Evolutionary conservation across 805 yeast genomes (phyloP).

Genomic region (Gaillardinia entomophila): DNA sequence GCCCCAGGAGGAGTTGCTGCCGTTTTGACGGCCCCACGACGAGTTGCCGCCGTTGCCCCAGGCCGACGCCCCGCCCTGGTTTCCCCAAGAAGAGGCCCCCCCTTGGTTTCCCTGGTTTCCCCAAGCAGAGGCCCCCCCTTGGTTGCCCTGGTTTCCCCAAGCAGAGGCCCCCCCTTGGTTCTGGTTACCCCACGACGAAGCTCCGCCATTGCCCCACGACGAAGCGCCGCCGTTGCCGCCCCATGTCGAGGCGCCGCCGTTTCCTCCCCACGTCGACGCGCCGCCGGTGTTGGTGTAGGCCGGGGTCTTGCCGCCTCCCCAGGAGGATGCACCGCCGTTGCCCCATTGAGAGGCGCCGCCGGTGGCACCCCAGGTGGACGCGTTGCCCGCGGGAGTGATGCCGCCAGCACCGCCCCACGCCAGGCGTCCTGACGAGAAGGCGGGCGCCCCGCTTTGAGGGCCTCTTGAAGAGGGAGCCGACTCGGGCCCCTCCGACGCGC

Average conservation of each 20-base stretch:
- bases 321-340: conserved; percentile 6
- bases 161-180: conserved; percentile 13
- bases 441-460: conserved; percentile 17
- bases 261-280: conserved; percentile 21
- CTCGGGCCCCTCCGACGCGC: conserved; percentile 31
- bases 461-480: conserved; percentile 15
- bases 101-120: conserved; percentile 8
- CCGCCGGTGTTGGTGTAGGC: conserved; percentile 2
- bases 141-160: conserved; percentile 7
- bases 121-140: conserved; percentile 3
- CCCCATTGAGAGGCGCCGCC: conserved; percentile 30
- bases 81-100: conserved; percentile 15
- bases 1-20: conserved; percentile 13
- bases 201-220: conserved; percentile 14
- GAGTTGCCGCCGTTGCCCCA: conserved; percentile 9
- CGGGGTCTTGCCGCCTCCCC: conserved; percentile 4
- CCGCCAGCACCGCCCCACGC: conserved; percentile 39
- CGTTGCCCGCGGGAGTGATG: conserved; percentile 17
- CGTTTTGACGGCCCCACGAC: no score
- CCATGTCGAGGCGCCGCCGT: conserved; percentile 46
- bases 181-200: conserved; percentile 14
- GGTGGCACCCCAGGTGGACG: conserved; percentile 24
- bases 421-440: conserved; percentile 42
- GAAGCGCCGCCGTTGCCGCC: conserved; percentile 31
- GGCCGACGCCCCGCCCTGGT: conserved; percentile 10